Percentiles rank a stretch among this genome's conserved stretches.
Conservation (phyloP, 805 yeast genomes). For the Yueomyces sinensis region DNA sequence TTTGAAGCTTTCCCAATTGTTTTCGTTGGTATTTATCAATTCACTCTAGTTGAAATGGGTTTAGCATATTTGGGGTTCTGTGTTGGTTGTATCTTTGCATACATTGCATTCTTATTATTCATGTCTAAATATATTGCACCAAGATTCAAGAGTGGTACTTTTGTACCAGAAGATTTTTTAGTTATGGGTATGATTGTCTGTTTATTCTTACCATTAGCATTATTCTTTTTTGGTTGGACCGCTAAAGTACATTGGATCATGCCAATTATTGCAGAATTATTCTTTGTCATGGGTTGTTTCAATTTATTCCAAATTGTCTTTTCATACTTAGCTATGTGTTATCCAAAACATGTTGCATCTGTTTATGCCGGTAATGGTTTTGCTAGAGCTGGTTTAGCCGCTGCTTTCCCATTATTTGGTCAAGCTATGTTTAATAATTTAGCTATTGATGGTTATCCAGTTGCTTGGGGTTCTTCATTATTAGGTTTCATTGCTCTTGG, state of each 20-base stretch:
- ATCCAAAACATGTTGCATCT: conserved; percentile 39
- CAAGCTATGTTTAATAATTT: conserved; percentile 41
- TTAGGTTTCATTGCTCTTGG: conserved; percentile 33
- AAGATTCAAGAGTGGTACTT: conserved; percentile 15
- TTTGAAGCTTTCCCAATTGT: conserved; percentile 53
- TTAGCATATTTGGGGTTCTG: conserved; percentile 26
- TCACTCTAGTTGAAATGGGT: conserved; percentile 36
- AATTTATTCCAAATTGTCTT: conserved; percentile 39
- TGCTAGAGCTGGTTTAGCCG: conserved; percentile 38
- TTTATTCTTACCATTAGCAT: conserved; percentile 29
- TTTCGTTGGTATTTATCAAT: conserved; percentile 31
- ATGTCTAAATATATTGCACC: conserved; percentile 19
- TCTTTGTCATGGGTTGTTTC: conserved; percentile 30
- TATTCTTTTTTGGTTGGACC: conserved; percentile 41
- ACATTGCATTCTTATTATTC: conserved; percentile 15
- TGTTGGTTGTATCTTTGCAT: conserved; percentile 34
- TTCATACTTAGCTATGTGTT: conserved; percentile 36
- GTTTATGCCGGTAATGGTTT: conserved; percentile 47
- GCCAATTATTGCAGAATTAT: conserved; percentile 31
- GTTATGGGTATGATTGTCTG: conserved; percentile 31
- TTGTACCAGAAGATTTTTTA: conserved; percentile 32
- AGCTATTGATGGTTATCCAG: conserved; percentile 37
- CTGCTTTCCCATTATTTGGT: conserved; percentile 55
- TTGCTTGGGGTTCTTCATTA: conserved; percentile 44
- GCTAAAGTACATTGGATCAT: conserved; percentile 37